A percentile compares a stretch with the other conserved stretches of the same genome.
These are phyloP conservation scores for Setaria italica DNA, from an alignment of 202 grass and related monocot species.

Conservation along the genomic window DNA sequence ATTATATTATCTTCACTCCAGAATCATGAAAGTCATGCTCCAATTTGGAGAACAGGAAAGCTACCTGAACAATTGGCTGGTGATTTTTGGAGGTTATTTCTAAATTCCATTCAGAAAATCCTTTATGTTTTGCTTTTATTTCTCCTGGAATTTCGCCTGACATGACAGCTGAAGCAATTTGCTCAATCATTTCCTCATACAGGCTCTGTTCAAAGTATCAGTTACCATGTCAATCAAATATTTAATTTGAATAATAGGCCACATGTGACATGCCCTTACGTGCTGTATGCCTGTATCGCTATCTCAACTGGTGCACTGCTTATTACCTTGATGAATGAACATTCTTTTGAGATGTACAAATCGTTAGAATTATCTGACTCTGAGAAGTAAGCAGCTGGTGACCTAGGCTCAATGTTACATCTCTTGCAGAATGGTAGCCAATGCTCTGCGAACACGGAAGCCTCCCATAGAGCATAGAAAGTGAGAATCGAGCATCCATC, in stretches of 20 bases:
- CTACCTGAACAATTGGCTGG: conserved; percentile 68
- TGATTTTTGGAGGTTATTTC: conserved; percentile 55
- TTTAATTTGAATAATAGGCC: not conserved
- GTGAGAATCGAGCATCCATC: conserved; percentile 59
- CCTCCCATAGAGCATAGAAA: conserved; percentile 58
- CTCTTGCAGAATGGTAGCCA: conserved; percentile 61
- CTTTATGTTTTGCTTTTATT: conserved; percentile 46
- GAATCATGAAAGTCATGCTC: conserved; percentile 15
- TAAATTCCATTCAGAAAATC: conserved; percentile 59
- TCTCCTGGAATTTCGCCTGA: conserved; percentile 55
- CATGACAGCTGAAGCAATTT: conserved; percentile 43
- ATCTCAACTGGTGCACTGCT: too few relatives aligned
- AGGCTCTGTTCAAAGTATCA: conserved; percentile 45
- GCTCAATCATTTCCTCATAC: conserved; percentile 58
- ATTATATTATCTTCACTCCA: not conserved
- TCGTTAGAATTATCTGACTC: not conserved
- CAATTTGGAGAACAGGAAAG: not conserved
- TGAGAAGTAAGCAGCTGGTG: conserved; percentile 36
- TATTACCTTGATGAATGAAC: conserved; percentile 54
- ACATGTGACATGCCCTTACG: too few relatives aligned
- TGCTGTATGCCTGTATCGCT: too few relatives aligned
- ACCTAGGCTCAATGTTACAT: too few relatives aligned
- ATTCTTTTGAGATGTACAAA: conserved; percentile 37
- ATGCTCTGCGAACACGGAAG: conserved; percentile 51
- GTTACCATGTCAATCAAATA: not conserved